Percentiles rank a stretch among this genome's conserved stretches.
phyloP scores from a whole-genome alignment of 495 filamentous ascomycete species.

The Corynascus novoguineensis region DNA sequence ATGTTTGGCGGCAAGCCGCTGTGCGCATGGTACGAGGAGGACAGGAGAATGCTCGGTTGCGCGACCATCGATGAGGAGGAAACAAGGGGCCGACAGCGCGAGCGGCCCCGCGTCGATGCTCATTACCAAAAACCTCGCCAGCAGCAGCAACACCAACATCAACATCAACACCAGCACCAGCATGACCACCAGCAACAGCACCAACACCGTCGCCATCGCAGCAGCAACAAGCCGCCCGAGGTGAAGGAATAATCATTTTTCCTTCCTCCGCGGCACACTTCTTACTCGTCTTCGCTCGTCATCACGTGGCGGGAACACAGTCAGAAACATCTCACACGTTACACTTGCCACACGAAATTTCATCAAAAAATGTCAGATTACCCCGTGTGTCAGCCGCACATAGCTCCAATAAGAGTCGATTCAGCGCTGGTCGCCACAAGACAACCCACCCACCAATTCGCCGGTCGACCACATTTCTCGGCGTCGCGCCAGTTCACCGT shows the following conservation, averaged over 20 bases:
- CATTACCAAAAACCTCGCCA: conserved; percentile 12
- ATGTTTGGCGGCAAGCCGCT: conserved; percentile 54
- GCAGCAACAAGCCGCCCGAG: conserved; percentile 9
- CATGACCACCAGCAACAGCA: conserved; percentile 16
- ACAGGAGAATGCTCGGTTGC: conserved; percentile 36
- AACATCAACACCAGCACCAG: conserved; percentile 16
- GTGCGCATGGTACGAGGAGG: conserved; percentile 53
- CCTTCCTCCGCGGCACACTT: no score
- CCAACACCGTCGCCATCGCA: conserved; percentile 17
- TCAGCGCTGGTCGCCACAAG: not conserved
- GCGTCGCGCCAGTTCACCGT: no score
- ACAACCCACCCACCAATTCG: not conserved
- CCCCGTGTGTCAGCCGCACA: not conserved
- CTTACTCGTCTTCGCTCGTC: not conserved
- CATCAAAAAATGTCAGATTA: not conserved
- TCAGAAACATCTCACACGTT: not conserved
- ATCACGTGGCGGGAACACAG: not conserved
- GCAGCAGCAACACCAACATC: conserved; percentile 13
- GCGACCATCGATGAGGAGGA: conserved; percentile 38
- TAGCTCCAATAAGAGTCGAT: not conserved
- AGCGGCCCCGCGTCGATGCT: conserved; percentile 19
- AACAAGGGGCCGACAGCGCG: conserved; percentile 39
- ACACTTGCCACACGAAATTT: not conserved
- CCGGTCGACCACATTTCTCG: no score
- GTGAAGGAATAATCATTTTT: not conserved